Conservation (phyloP, 257 asterid genomes). For the Salvia splendens region DNA sequence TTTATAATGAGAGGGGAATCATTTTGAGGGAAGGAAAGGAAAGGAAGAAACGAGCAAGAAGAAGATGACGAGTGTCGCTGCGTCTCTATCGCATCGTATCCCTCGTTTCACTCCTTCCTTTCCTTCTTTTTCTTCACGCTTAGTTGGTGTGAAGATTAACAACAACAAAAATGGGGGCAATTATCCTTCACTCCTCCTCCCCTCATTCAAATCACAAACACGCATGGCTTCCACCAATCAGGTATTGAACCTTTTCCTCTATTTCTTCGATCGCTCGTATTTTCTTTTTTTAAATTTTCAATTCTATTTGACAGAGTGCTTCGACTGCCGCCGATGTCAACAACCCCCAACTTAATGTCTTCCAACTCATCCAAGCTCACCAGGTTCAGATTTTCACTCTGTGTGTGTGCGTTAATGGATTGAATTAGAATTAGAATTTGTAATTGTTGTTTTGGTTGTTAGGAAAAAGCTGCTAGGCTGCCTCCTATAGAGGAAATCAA, state of each 20-base stretch:
- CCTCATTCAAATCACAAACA: conserved; percentile 27
- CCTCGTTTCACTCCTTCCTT: conserved; percentile 21
- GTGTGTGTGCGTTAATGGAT: not conserved
- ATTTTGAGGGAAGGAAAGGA: not conserved
- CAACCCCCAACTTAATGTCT: conserved; percentile 41
- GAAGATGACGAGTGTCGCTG: conserved; percentile 35
- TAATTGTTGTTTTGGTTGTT: conserved; percentile 24
- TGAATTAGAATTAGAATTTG: not conserved
- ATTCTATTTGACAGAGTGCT: conserved; percentile 36
- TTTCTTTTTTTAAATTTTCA: not conserved
- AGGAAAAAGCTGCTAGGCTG: conserved; percentile 84
- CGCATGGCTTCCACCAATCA: conserved; percentile 35
- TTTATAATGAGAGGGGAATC: not conserved
- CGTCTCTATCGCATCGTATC: conserved; percentile 16
- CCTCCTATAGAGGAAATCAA: conserved; percentile 79
- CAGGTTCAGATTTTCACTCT: conserved; percentile 50
- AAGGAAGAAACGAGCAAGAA: not conserved
- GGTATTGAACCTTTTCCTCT: conserved; percentile 3
- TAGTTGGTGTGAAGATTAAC: not conserved
- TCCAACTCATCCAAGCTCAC: conserved; percentile 76
- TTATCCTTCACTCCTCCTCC: not conserved
- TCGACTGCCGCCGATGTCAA: conserved; percentile 41
- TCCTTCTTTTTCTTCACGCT: not conserved
- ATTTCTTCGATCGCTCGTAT: not conserved
- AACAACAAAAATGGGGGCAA: not conserved